Base-by-base conservation (phyloP, 2,329 filamentous ascomycete species). In the Fusarium secorum region DNA sequence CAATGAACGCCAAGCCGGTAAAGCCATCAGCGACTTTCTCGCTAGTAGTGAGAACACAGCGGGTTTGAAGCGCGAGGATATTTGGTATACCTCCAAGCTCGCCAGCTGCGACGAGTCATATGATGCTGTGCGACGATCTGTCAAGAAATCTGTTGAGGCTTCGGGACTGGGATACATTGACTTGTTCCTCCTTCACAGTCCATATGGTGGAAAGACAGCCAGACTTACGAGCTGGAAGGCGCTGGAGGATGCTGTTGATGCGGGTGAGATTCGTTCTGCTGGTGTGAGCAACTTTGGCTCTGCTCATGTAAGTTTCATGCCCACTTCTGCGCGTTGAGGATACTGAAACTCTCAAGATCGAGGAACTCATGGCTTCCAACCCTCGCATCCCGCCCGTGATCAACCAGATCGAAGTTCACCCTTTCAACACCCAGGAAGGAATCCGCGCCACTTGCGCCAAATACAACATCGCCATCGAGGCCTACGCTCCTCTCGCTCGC, bases 11-110 rank as follows among this genome's bases (percentile, higher is more conserved):
- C 87, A 93, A 72, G 88, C 90, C 18, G 93, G 92, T 3, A 81
- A 84, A 35, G 90, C 91, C 13, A 91, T 96, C 68, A 78, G 79
- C 5, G 81, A 84, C 24, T 92, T 87, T 72, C 80, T 93, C 7
- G 75, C 80, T 39, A 81, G 82, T 56, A 81, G 81, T 28, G 80
- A 82, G 17, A 88, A 88, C 68, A 81, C 79, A 0, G 74, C 83
- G 0, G 84, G 82, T 0, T 78, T 94, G 32, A 86, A 84, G 69
- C 87, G 93, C 9, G 87, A 90, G 61, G 89, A 95, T 75, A 83
- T 96, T 57, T 93, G 93, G 80, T 95, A 93, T 79, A 96, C 93
- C 1, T 91, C 90, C 38, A 97, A 96, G 82, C 85, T 96, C 18
- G 89, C 89, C 3, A 89, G 85, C 63, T 93, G 90, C 76, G 82